Evolutionary conservation across 768 basidiomycete genomes (phyloP).

Genomic region (Phaffia tasmanica): DNA sequence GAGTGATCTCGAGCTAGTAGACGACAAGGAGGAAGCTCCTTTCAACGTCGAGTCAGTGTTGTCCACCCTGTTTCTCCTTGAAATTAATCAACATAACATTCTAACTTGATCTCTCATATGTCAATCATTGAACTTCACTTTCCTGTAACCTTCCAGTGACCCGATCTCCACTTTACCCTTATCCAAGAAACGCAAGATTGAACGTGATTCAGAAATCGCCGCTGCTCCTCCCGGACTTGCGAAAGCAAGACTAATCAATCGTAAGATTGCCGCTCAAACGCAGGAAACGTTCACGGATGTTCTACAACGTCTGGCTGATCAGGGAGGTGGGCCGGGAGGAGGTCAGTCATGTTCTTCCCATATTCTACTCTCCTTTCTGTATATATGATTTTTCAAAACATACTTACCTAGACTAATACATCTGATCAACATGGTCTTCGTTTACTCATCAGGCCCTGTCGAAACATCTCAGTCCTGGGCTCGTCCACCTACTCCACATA

Average conservation of each 20-base stretch:
- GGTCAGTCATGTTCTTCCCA: not conserved
- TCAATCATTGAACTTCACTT: too few relatives aligned
- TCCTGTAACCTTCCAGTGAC: too few relatives aligned
- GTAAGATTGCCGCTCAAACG: slow-evolving; percentile 14
- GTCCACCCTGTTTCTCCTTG: too few relatives aligned
- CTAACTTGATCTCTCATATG: too few relatives aligned
- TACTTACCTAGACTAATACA: not conserved
- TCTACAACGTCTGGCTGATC: slow-evolving; percentile 33
- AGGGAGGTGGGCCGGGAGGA: slow-evolving; percentile 29
- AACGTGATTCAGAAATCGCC: not conserved
- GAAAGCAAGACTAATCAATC: slow-evolving; percentile 7
- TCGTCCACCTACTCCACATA: slow-evolving; percentile 39
- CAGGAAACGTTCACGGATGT: slow-evolving; percentile 34
- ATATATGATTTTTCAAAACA: too few relatives aligned
- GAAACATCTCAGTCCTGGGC: slow-evolving; percentile 34
- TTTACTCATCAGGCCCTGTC: slow-evolving; percentile 28
- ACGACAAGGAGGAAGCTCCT: too few relatives aligned
- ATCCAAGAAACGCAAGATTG: too few relatives aligned
- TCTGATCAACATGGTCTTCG: not conserved
- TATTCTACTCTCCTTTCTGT: too few relatives aligned
- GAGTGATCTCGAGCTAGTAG: too few relatives aligned
- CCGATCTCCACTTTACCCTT: too few relatives aligned
- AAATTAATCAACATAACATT: too few relatives aligned
- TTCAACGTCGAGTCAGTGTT: too few relatives aligned
- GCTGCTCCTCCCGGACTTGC: slow-evolving; percentile 10